Evolutionary conservation across 1,284 basidiomycete species (phyloP), one percentile per base, ranked within the genome.

Genomic region (Psilocybe mexicana): DNA sequence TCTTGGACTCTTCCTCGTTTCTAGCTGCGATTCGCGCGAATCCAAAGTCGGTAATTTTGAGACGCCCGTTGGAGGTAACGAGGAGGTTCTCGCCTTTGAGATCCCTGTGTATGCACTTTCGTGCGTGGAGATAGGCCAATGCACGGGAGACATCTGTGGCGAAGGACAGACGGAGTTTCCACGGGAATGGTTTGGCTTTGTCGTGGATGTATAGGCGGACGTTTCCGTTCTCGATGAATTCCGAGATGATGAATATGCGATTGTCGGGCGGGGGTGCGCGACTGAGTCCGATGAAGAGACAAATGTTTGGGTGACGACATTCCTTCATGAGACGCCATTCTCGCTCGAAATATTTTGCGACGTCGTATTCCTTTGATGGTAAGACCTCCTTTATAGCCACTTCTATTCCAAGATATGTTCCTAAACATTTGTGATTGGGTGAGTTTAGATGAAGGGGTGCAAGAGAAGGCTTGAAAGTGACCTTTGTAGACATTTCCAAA

Each of bases 81-180:
- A 98, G 85, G n/a, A 98, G 81, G 69, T 99, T 99, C 75, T 98
- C 96, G 43, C 95, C 94, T 73, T 99, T 99, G 63, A 98, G 82
- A 73, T 99, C 96, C 40, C 87, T 86, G 67, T 90, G 88, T 58
- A 90, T 90, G 71, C 89, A 90, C 70, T 93, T 92, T 42, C 96
- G 84, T 6, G 96, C 95, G 68, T 98, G 96, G 4, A 99, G 86
- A 72, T 98, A 99, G 2, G 96, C 94, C n/a, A 98, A 82, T 0
- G 96, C 95, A 11, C 96, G 86, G 3, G 94, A 83, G 45, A 97
- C 92, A 72, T 99, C 96, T 7, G 90, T 96, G 26, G 96, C 94
- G 73, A 98, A 98, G 23, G 92, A 94, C 44, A 99, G 77, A 6
- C 96, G 85, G 38, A 98, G 81, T 43, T 91, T 83, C 95, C 95